Base-by-base conservation (phyloP, 148 eudicot species). In the Polygonum maritimum region DNA sequence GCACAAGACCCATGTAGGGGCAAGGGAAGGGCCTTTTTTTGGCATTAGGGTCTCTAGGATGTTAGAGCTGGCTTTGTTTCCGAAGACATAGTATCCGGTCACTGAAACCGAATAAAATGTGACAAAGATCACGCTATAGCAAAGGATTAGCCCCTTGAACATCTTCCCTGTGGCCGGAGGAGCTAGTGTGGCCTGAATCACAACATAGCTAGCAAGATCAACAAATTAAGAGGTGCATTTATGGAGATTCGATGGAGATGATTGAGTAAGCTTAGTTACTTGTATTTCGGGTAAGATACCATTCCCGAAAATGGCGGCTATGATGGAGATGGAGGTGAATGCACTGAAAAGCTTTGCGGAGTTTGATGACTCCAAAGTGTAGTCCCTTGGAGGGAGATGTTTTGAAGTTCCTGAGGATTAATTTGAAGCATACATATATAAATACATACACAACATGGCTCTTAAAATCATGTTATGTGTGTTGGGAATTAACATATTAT, bases 251-350 rank as follows among this genome's bases (percentile, higher is more conserved):
- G 69, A 60, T 60, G 26, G 69, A 47, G 41, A 73, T 51, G 47
- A 26, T 33, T 0, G 9, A 63, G 8, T 60, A 21, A 10, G 38
- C 31, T 26, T 62, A 9, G 16, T 81, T 86, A 94, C 97, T 80
- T 92, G 99, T 73, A 96, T 96, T 85, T 96, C 99, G 36, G 99
- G 99, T 10, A 96, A 88, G 78, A 96, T 91, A 38, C 99, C 99
- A 74, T 89, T 96, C 40, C 99, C 99, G 19, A 81, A 96, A 67
- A 96, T 91, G 65, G 98, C 90, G 67, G 99, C 99, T 48, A 96
- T 86, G 14, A 96, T 92, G 44, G 99, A 96, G 81, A 92, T 96
- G 41, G 99, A 91, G 80, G 92, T 86, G 88, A 96, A 96, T 57
- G 94, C 94, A 73, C 85, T 89, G 80, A 96, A 88, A 51, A 89